Evolutionary conservation across 2,329 filamentous ascomycete species (phyloP), one percentile per base, ranked within the genome.

Genomic region (Stemphylium lycopersici): DNA sequence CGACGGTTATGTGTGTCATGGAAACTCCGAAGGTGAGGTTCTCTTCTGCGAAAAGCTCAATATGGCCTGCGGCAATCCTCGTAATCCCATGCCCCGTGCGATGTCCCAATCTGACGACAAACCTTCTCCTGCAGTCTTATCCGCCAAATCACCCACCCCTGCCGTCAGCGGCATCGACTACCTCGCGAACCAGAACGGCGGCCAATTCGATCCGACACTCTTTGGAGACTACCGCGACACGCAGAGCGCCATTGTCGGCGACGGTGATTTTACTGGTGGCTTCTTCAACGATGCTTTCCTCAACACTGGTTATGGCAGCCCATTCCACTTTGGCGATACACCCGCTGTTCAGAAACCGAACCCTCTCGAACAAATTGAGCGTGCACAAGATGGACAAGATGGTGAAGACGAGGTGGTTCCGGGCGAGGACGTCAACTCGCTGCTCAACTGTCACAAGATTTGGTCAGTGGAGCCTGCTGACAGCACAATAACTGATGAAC

Each of bases 181-280:
- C 85, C 80, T 95, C 44, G 84, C 87, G 34, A 87, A 89, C 66
- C 90, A 96, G 72, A 93, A 92, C 66, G 88, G 88, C 52, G 90
- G 90, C 51, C 87, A 90, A 60, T 97, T 98, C 67, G 93, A 98
- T 58, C 93, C 95, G 0, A 87, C 95, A 50, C 81, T 98, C 4
- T 98, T 97, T 73, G 90, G 90, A 48, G 90, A 92, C 65, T 98
- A 97, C 76, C 88, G 95, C 47, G 95, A 99, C 69, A 87, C 91
- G 0, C 91, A 96, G 68, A 90, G 91, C 52, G 93, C 88, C 50
- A 83, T 96, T 12, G 77, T 96, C 15, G 80, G 81, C 62, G 87
- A 79, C 68, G 84, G 83, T 38, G 85, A 87, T 7, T 90, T 96
- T 62, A 77, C 76, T 26, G 90, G 91, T 49, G 89, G 80, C 16